Conservation (phyloP, 495 filamentous ascomycete species). For the Trichodelitschia bisporula region DNA sequence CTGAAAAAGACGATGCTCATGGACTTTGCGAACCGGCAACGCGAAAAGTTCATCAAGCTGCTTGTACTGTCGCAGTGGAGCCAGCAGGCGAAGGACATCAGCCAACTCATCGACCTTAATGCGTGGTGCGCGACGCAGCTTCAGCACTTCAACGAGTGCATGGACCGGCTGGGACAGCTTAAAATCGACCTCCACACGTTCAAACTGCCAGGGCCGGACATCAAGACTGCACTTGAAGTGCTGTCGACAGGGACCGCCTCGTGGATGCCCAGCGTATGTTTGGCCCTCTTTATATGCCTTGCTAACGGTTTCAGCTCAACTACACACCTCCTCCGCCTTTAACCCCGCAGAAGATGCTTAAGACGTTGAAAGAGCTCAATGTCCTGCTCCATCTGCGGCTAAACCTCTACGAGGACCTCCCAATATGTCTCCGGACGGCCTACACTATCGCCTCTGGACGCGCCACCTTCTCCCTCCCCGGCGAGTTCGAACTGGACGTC, state of each 20-base stretch:
- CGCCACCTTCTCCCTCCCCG: conserved; percentile 58
- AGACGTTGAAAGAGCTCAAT: conserved; percentile 55
- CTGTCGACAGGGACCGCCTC: conserved; percentile 47
- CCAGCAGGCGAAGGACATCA: conserved; percentile 47
- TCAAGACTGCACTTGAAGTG: conserved; percentile 68
- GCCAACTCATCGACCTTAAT: conserved; percentile 63
- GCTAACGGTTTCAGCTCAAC: conserved; percentile 27
- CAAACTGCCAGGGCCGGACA: conserved; percentile 66
- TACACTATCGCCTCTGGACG: conserved; percentile 56
- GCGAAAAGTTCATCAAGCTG: conserved; percentile 66
- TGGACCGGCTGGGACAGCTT: conserved; percentile 36
- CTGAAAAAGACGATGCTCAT: conserved; percentile 59
- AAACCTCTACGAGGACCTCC: conserved; percentile 50
- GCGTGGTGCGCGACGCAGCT: conserved; percentile 39
- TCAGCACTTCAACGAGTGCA: conserved; percentile 26
- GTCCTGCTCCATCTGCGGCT: conserved; percentile 58
- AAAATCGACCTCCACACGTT: conserved; percentile 36
- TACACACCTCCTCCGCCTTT: conserved; percentile 59
- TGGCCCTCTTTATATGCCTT: conserved; percentile 1
- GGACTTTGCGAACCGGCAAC: conserved; percentile 38
- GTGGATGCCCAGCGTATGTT: conserved; percentile 51
- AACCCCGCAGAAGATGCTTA: conserved; percentile 34
- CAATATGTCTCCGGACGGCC: conserved; percentile 34
- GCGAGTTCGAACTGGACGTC: conserved; percentile 84
- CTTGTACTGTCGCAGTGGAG: conserved; percentile 78